phyloP scores from a whole-genome alignment of 805 yeast species.

The Wickerhamomyces pijperi region DNA sequence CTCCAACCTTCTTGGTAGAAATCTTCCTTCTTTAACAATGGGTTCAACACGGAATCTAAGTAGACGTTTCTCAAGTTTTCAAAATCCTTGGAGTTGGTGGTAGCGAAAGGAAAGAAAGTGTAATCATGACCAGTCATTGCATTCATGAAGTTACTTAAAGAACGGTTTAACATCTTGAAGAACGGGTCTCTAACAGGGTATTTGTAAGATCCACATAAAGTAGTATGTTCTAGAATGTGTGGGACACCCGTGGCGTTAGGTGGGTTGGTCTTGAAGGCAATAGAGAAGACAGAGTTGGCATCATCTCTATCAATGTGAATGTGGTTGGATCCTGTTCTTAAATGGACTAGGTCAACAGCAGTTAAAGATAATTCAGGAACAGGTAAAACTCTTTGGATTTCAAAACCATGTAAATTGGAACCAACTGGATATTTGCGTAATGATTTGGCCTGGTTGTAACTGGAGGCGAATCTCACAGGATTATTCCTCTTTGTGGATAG shows the following conservation, averaged over 20 bases:
- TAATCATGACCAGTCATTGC: slow-evolving; percentile 98
- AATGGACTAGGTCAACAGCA: slow-evolving; percentile 66
- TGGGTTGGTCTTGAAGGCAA: slow-evolving; percentile 88
- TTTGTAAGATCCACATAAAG: slow-evolving; percentile 84
- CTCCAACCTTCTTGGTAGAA: slow-evolving; percentile 98
- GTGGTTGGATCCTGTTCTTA: slow-evolving; percentile 65
- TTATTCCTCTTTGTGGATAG: slow-evolving; percentile 1
- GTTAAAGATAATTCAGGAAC: slow-evolving; percentile 76
- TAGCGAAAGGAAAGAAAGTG: slow-evolving; percentile 92
- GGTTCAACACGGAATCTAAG: slow-evolving; percentile 77
- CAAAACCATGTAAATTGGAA: slow-evolving; percentile 51
- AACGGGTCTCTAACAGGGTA: slow-evolving; percentile 96
- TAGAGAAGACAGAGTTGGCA: slow-evolving; percentile 75
- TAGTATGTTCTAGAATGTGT: slow-evolving; percentile 91
- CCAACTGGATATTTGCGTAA: slow-evolving; percentile 55
- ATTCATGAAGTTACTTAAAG: slow-evolving; percentile 94
- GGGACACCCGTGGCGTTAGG: slow-evolving; percentile 95
- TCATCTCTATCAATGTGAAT: slow-evolving; percentile 80
- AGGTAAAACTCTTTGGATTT: slow-evolving; percentile 48
- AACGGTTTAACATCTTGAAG: slow-evolving; percentile 91
- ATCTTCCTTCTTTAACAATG: slow-evolving; percentile 67
- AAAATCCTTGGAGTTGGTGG: slow-evolving; percentile 78
- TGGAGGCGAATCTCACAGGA: slow-evolving; percentile 12
- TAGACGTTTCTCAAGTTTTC: slow-evolving; percentile 79
- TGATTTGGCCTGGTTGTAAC: slow-evolving; percentile 22